Evolutionary conservation across 768 basidiomycete species (phyloP), one percentile per base, ranked within the genome.

Genomic region (Ramaria sp.): DNA sequence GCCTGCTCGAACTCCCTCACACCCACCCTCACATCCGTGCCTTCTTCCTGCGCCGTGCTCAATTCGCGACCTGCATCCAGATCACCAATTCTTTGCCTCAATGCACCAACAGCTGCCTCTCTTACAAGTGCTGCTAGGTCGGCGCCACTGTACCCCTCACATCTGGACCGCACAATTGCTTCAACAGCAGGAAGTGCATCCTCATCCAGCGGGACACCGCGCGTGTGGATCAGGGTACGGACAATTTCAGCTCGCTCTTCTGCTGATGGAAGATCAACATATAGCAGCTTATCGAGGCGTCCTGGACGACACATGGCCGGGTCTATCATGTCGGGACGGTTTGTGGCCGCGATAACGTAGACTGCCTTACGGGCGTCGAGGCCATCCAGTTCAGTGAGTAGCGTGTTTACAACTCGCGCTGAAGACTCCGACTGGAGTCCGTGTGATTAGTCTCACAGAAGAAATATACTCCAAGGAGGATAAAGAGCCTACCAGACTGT

Each of bases 251-350:
- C 80, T 20, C 92, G 83, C 68, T 94, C 94, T 30, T 71, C 65
- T 0, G 83, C 61, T 0, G 75, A 72, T 20, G 93, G 94, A 0
- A 95, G 75, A 69, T 95, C 93, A 63, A 96, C 91, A 64, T 93
- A 97, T 43, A 96, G 77, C 5, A 95, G 78, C 68, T 96, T 96
- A 72, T 96, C 94, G 11, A 97, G 78, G 10, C 94, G 81, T 0
- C 94, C 93, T 0, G 94, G 94, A n/a, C 93, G 87, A 53, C 91
- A 90, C 92, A 95, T 94, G 7, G 94, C 93, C 0, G 93, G 94
- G 66, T 97, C 93, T 59, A 96, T 93, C 84, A 95, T 95, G 72
- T 97, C 92, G 1, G 93, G 93, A 12, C 93, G 77, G 69, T 95
- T 97, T 31, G 92, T 96, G 7, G 94, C 94, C 0, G 88, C 93